Evolutionary conservation across 2,329 filamentous ascomycete genomes (phyloP), one percentile per base, ranked within the genome.

Genomic region (Nannizziopsis barbatae): DNA sequence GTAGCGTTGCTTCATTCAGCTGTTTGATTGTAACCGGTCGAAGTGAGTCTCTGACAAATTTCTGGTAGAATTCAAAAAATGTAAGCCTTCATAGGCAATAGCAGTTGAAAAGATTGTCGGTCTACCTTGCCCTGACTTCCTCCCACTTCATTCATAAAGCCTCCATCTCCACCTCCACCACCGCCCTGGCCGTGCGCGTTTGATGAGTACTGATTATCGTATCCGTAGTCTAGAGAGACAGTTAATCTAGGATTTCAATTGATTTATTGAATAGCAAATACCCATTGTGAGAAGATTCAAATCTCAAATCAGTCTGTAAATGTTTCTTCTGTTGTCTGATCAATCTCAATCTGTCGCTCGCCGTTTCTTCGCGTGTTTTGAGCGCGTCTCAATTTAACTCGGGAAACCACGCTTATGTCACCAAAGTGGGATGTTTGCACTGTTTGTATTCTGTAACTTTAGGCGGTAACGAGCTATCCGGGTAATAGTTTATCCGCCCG

Each of bases 21-120:
- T 98, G 92, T 68, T 95, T 95, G 69, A 96, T 86, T 9, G 92
- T 98, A 41, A 95, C 85, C 1, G 92, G 89, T 39, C 92, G 84
- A 45, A 98, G 77, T 15, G 51, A 39, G 17, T 43, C 48, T 14
- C 45, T 42, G 27, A 14, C 15, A 14, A 35, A 15, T 48, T n/a
- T 37, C 27, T 39, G 11, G 11, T 11, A 39, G 14, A 17, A 20
- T 33, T 8, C n/a, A 14, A 10, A 40, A 32, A 27, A 10, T 18
- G 37, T 27, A 55, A 54, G 35, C 15, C 14, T 9, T 44, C 2
- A 8, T 33, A 9, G 18, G 11, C 14, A 44, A 10, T 20, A 36
- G n/a, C 9, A 11, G 11, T 9, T 42, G 12, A 2, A 9, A 11
- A n/a, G 12, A n/a, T 32, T 44, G 33, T 17, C 17, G 71, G 64